Base-by-base conservation (phyloP, 2,329 filamentous ascomycete genomes). In the Fusarium lyarnte region DNA sequence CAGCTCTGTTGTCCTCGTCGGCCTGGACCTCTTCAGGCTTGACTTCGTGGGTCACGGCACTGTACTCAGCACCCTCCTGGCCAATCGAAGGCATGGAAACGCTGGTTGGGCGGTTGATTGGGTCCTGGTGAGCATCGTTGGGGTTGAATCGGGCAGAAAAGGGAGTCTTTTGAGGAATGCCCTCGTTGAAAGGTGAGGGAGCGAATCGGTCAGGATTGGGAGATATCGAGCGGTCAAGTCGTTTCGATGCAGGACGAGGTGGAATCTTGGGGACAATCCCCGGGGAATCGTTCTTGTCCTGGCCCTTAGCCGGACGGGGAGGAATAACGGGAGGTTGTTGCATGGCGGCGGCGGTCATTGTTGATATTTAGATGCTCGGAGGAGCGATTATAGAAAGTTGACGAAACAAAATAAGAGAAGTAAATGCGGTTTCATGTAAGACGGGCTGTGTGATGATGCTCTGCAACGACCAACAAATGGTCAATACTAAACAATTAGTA, bases 11-110 rank as follows among this genome's bases (percentile, higher is more conserved):
- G 80, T 74, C 70, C 64, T 69, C 80, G 79, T 78, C 87, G 83
- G 73, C 49, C 81, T 78, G 87, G 83, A 74, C 41, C 81, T 79
- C 75, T 79, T 83, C 75, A 25, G 72, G 65, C 52, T 74, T 58
- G 55, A 78, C 58, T 69, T 87, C 86, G n/a, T 86, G 84, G 38
- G 85, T 78, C 38, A 87, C 80, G 27, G 81, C 92, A 58, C 90
- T 93, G 83, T 98, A 98, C 84, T 98, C 95, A 74, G 87, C 90
- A 70, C 95, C 95, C 84, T 98, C 95, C 79, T 98, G 91, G 64
- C 95, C 95, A 61, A 97, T 87, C 2, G 93, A 93, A 21, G 95
- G 95, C 79, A 98, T 88, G 38, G 89, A 89, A 63, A 97, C 93
- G 79, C 93, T 97, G 53, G 90, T 89, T 39, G 93, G 90, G 55